phyloP scores from a whole-genome alignment of 2,329 filamentous ascomycete species.

The Xylaria sp. region DNA sequence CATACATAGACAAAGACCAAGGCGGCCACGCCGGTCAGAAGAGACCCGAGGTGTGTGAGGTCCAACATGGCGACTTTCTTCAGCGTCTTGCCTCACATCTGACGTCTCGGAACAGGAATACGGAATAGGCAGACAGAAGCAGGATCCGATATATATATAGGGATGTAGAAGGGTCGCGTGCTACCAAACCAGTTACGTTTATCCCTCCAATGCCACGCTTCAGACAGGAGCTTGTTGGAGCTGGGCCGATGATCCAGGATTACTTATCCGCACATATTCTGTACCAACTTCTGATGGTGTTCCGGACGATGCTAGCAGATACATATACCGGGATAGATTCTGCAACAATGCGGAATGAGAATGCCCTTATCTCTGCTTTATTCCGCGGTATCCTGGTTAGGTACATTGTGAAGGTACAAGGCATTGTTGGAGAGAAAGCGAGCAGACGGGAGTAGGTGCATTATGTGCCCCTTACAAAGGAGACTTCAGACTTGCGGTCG shows the following conservation, averaged over 20 bases:
- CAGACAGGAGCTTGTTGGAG: background rate
- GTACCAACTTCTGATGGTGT: too few relatives aligned
- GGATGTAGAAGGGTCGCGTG: background rate
- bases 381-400: too few relatives aligned
- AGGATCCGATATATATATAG: background rate
- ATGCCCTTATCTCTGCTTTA: too few relatives aligned
- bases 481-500: background rate
- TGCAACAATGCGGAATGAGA: too few relatives aligned
- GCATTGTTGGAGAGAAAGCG: too few relatives aligned
- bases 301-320: too few relatives aligned
- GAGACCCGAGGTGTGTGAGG: conserved; percentile 7
- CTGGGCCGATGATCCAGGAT: too few relatives aligned
- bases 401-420: too few relatives aligned
- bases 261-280: too few relatives aligned
- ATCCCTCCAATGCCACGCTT: background rate
- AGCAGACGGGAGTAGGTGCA: too few relatives aligned
- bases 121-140: background rate
- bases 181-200: background rate
- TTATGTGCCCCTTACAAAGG: background rate
- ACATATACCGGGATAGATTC: too few relatives aligned
- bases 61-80: conserved; percentile 3
- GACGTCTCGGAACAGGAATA: background rate
- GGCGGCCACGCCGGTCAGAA: conserved; percentile 12
- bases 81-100: background rate
- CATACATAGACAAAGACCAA: conserved; percentile 19